Conservation (phyloP, 169 alveolate species). For the Neospora caninum region DNA sequence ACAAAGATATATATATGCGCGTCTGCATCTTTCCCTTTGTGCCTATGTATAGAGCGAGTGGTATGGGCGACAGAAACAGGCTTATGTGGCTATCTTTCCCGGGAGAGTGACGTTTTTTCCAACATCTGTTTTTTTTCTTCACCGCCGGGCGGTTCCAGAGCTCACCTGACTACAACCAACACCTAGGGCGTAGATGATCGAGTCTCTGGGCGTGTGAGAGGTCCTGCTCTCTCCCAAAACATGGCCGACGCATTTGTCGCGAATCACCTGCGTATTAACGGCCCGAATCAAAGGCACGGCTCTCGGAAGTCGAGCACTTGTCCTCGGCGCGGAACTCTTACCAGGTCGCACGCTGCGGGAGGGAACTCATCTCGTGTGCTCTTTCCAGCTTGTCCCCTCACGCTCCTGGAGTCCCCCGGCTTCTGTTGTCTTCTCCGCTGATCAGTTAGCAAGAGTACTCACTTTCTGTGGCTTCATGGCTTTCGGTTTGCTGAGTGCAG, state of each 20-base stretch:
- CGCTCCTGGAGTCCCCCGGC: no score
- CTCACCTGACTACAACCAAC: constrained; percentile 60
- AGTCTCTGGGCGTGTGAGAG: constrained; percentile 27
- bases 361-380: background rate
- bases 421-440: no score
- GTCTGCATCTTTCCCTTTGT: background rate
- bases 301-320: background rate
- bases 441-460: no score
- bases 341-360: background rate
- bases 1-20: background rate
- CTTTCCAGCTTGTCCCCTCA: no score
- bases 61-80: background rate
- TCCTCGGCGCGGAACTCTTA: background rate
- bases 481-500: no score
- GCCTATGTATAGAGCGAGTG: background rate
- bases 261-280: background rate
- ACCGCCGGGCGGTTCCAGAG: background rate
- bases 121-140: background rate
- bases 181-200: constrained; percentile 69
- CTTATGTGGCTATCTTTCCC: background rate
- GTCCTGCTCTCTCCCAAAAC: background rate
- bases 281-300: background rate
- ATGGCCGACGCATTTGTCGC: constrained; percentile 8
- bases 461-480: no score
- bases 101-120: background rate